Conservation (phyloP, 371 early-diverging fungal species). For the Funneliformis caledonium region DNA sequence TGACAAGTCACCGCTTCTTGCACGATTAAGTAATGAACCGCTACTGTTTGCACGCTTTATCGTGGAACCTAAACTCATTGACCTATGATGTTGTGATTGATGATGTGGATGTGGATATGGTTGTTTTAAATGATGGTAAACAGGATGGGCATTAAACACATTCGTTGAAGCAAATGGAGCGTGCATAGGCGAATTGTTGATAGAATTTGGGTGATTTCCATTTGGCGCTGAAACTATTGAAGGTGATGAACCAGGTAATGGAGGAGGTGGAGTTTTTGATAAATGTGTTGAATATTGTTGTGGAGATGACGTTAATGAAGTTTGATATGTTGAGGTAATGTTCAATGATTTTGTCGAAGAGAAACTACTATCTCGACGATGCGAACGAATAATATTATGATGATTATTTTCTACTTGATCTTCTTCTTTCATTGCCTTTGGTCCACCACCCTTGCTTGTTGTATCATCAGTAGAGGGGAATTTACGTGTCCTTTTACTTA, state of each 20-base stretch:
- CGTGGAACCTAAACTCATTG: constrained; percentile 35
- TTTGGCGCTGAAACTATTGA: constrained; percentile 6
- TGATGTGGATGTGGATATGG: constrained; percentile 33
- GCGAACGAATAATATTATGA: neutral
- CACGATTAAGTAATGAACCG: constrained; percentile 33
- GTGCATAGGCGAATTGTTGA: constrained; percentile 34
- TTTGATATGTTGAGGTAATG: constrained; percentile 26
- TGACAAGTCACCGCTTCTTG: constrained; percentile 27
- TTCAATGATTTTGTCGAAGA: constrained; percentile 30
- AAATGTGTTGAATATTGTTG: constrained; percentile 24
- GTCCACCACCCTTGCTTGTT: constrained; percentile 25
- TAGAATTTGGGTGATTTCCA: neutral
- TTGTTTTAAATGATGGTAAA: constrained; percentile 32
- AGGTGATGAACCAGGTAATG: constrained; percentile 9
- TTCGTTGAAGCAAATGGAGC: constrained; percentile 13
- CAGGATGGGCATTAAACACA: constrained; percentile 15
- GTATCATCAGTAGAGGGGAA: constrained; percentile 35
- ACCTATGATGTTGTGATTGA: constrained; percentile 30
- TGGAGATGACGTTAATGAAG: constrained; percentile 36
- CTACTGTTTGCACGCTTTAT: constrained; percentile 39
- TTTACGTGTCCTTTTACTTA: constrained; percentile 31
- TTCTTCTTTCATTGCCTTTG: constrained; percentile 38
- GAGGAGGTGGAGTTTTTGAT: constrained; percentile 25
- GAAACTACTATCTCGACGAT: constrained; percentile 37
- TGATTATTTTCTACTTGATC: constrained; percentile 20